Percentiles rank a stretch among this genome's conserved stretches.
phyloP scores from a whole-genome alignment of 164 flowering plant species.

The Vitis cinerea region DNA sequence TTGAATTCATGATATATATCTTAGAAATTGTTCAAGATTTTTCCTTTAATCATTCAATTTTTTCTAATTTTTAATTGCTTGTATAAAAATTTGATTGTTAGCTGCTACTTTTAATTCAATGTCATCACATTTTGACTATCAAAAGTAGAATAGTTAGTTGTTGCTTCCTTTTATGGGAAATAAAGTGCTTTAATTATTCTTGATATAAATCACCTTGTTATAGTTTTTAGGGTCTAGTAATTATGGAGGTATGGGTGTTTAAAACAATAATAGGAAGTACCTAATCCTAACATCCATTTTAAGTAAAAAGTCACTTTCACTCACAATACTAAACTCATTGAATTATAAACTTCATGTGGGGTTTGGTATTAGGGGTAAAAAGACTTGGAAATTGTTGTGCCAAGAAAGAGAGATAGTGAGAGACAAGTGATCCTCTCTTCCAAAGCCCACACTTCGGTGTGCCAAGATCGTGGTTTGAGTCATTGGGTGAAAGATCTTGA shows the following conservation, averaged over 20 bases:
- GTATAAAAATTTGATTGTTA: background rate
- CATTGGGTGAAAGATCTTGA: too few relatives aligned
- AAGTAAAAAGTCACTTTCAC: too few relatives aligned
- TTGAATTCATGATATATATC: background rate
- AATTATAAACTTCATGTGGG: background rate
- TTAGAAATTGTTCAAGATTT: background rate
- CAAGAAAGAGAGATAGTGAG: too few relatives aligned
- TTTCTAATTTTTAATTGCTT: background rate
- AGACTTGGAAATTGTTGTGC: background rate
- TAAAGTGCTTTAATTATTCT: background rate
- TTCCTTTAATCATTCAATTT: background rate
- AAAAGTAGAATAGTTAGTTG: too few relatives aligned
- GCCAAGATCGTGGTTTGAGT: too few relatives aligned
- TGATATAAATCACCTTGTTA: background rate
- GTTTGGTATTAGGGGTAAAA: background rate
- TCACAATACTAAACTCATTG: too few relatives aligned
- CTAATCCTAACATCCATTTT: background rate
- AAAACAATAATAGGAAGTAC: background rate
- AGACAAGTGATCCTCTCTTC: too few relatives aligned
- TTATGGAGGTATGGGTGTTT: background rate
- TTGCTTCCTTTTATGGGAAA: background rate
- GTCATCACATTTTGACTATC: too few relatives aligned
- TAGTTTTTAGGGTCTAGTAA: background rate
- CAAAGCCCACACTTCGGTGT: too few relatives aligned
- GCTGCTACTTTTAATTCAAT: background rate